These are phyloP conservation scores for Wickerhamiella shivajii DNA, from an alignment of 805 yeast species.

Conservation along the genomic window DNA sequence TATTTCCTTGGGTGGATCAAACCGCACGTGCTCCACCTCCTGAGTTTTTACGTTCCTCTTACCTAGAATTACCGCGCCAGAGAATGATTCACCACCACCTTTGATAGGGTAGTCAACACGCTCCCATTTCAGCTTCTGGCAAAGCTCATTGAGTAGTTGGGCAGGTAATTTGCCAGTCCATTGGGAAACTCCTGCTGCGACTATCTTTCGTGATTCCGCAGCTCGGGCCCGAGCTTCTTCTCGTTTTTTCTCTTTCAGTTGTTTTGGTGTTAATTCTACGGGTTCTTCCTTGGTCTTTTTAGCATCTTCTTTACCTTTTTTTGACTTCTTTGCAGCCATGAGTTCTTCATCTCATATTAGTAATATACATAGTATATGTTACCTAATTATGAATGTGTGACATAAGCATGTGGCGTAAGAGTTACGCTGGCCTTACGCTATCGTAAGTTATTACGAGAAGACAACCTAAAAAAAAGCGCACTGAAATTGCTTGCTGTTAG, in stretches of 20 bases:
- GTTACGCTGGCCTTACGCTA: too few relatives aligned
- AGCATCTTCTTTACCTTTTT: slow-evolving; percentile 12
- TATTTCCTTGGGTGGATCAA: slow-evolving; percentile 36
- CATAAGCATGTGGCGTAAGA: too few relatives aligned
- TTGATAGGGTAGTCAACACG: slow-evolving; percentile 60
- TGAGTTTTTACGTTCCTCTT: slow-evolving; percentile 73
- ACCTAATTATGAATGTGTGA: neutral
- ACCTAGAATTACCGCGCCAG: slow-evolving; percentile 49
- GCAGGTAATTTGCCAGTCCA: slow-evolving; percentile 96
- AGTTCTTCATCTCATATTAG: neutral
- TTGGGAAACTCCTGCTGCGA: slow-evolving; percentile 47
- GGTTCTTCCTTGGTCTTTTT: slow-evolving; percentile 12
- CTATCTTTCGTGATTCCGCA: slow-evolving; percentile 26
- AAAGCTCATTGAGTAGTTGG: slow-evolving; percentile 68
- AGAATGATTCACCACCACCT: slow-evolving; percentile 34
- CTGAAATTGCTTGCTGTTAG: too few relatives aligned
- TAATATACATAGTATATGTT: too few relatives aligned
- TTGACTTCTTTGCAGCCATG: neutral
- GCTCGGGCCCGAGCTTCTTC: slow-evolving; percentile 25
- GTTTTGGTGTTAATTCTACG: slow-evolving; percentile 21
- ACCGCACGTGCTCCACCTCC: slow-evolving; percentile 42
- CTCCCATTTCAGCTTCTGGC: slow-evolving; percentile 83
- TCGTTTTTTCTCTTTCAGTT: slow-evolving; percentile 21
- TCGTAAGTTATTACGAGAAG: too few relatives aligned
- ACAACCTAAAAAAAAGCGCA: too few relatives aligned